A percentile compares a stretch with the other conserved stretches of the same genome.
Evolutionary conservation across 345 rosid species (phyloP).

Genomic region (Populus alba): DNA sequence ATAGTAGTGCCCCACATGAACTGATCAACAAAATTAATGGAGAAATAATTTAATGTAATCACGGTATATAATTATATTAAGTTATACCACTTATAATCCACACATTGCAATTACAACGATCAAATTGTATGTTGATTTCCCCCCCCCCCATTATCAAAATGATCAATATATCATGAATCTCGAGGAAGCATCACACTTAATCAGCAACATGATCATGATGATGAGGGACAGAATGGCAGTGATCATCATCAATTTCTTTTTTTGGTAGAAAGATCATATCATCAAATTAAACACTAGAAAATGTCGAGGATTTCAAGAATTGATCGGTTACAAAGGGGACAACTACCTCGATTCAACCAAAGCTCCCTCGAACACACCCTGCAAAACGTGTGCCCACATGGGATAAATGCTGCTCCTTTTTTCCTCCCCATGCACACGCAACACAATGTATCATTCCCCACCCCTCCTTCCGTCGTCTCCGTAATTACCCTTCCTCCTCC

Average conservation of each 20-base stretch:
- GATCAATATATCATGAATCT: no score
- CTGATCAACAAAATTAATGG: no score
- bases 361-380: conserved; percentile 71
- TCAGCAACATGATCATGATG: no score
- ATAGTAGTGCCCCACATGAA: no score
- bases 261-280: not conserved
- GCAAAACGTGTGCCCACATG: conserved; percentile 83
- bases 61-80: no score
- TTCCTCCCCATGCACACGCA: conserved; percentile 79
- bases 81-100: no score
- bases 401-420: conserved; percentile 75
- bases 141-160: no score
- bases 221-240: not conserved
- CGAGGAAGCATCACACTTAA: no score
- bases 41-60: no score
- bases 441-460: conserved; percentile 53
- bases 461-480: conserved; percentile 8
- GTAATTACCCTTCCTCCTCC: conserved; percentile 21
- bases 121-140: no score
- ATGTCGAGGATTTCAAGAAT: conserved; percentile 67
- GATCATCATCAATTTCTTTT: no score
- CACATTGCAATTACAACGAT: no score
- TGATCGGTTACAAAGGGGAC: conserved; percentile 76
- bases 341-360: conserved; percentile 63
- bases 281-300: conserved; percentile 22